Conservation (phyloP, 2,329 filamentous ascomycete genomes). For the Aspergillus hortae region DNA sequence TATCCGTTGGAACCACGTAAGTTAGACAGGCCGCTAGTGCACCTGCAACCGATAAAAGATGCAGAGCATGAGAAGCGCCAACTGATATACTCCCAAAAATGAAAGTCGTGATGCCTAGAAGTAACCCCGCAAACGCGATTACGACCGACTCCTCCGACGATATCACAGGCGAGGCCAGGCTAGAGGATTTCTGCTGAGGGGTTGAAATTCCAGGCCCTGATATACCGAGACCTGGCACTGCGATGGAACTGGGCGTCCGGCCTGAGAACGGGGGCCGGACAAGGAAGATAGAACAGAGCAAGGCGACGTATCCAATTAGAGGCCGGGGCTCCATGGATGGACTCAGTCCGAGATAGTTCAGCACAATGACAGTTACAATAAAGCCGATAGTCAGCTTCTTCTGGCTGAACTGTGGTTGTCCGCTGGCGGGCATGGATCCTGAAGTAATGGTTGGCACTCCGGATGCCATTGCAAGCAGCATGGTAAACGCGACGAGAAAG, state of each 20-base stretch:
- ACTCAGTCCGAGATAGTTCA: constrained; percentile 29
- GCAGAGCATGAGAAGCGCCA: constrained; percentile 18
- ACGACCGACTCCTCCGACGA: constrained; percentile 25
- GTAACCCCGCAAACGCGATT: constrained; percentile 24
- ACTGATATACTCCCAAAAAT: constrained; percentile 21
- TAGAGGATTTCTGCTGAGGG: constrained; percentile 14
- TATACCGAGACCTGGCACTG: background rate
- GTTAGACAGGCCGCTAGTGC: constrained; percentile 27
- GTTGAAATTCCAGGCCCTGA: constrained; percentile 6
- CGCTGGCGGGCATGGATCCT: constrained; percentile 7
- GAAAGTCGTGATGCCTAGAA: constrained; percentile 22
- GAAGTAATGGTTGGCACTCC: constrained; percentile 36
- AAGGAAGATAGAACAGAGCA: constrained; percentile 45
- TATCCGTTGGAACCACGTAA: constrained; percentile 18
- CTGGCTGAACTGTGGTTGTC: constrained; percentile 19
- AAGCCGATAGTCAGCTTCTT: constrained; percentile 28
- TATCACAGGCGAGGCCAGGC: constrained; percentile 6
- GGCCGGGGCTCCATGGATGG: constrained; percentile 35
- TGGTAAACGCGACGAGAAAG: constrained; percentile 49
- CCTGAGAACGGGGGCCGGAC: constrained; percentile 47
- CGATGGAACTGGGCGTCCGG: background rate
- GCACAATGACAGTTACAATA: constrained; percentile 18
- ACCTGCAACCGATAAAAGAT: constrained; percentile 19
- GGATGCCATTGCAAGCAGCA: constrained; percentile 47
- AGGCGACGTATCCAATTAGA: constrained; percentile 45